phyloP scores from a whole-genome alignment of 768 basidiomycete genomes.

The Kockovaella imperatae region DNA sequence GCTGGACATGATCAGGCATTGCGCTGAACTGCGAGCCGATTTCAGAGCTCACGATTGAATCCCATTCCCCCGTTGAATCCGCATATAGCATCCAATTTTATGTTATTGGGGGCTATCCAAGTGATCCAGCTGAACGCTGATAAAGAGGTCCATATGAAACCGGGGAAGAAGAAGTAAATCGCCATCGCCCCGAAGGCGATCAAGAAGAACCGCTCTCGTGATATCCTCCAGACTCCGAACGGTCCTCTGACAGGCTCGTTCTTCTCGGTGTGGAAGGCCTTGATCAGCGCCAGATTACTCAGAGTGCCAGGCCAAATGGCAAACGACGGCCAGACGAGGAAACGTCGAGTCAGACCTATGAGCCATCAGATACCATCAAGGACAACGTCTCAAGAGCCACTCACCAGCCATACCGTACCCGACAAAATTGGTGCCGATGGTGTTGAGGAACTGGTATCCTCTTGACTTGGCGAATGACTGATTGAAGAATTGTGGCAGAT shows the following conservation, averaged over 20 bases:
- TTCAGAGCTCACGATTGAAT: constrained; percentile 43
- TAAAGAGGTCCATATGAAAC: constrained; percentile 17
- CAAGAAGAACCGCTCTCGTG: constrained; percentile 56
- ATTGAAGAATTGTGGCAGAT: constrained; percentile 35
- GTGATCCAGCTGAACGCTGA: constrained; percentile 42
- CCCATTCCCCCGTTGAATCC: constrained; percentile 43
- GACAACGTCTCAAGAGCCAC: too few relatives aligned
- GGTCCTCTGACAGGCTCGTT: constrained; percentile 39
- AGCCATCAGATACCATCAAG: too few relatives aligned
- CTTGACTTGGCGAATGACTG: constrained; percentile 41
- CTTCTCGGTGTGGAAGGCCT: constrained; percentile 56
- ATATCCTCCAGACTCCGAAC: constrained; percentile 45
- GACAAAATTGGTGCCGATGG: constrained; percentile 76
- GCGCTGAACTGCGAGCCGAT: constrained; percentile 26
- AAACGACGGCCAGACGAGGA: constrained; percentile 57
- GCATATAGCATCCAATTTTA: constrained; percentile 37
- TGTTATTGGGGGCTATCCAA: constrained; percentile 48
- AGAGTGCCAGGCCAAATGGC: not conserved
- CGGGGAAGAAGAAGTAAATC: constrained; percentile 62
- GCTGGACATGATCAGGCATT: constrained; percentile 43
- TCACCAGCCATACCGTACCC: constrained; percentile 87
- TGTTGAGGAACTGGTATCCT: constrained; percentile 51
- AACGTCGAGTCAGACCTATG: constrained; percentile 77
- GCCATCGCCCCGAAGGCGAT: constrained; percentile 59
- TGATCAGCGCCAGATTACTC: not conserved